These are phyloP conservation scores for Cytospora schulzeri DNA, from an alignment of 2,329 filamentous ascomycete genomes.

Conservation along the genomic window DNA sequence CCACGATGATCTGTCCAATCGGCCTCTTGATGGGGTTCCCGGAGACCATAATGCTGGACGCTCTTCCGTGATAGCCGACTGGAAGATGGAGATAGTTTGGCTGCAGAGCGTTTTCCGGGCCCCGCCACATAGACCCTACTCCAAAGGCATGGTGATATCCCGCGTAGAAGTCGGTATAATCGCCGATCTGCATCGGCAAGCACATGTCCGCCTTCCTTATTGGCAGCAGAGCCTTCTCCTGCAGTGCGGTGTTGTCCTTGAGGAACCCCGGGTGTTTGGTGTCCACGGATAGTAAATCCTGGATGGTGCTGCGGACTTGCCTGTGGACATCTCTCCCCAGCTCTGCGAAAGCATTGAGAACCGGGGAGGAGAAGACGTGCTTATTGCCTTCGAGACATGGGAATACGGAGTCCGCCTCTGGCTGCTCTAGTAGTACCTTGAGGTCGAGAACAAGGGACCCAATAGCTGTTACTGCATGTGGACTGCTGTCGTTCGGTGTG, in stretches of 20 bases:
- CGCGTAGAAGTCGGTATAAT: slow-evolving; percentile 86
- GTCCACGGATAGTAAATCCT: slow-evolving; percentile 63
- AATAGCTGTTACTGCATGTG: slow-evolving; percentile 65
- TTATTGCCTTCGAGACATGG: slow-evolving; percentile 27
- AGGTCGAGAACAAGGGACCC: slow-evolving; percentile 70
- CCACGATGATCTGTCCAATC: slow-evolving; percentile 70
- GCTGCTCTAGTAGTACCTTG: slow-evolving; percentile 57
- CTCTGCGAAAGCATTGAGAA: slow-evolving; percentile 64
- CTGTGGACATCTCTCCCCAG: slow-evolving; percentile 69
- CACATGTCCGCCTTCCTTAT: slow-evolving; percentile 64
- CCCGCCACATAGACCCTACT: slow-evolving; percentile 72
- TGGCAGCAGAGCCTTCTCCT: slow-evolving; percentile 60
- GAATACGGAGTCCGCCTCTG: slow-evolving; percentile 54
- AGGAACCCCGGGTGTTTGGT: slow-evolving; percentile 64
- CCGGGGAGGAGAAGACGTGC: slow-evolving; percentile 35
- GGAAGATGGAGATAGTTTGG: slow-evolving; percentile 82
- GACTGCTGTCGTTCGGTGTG: slow-evolving; percentile 46
- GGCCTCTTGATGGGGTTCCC: slow-evolving; percentile 74
- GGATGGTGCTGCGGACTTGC: slow-evolving; percentile 69
- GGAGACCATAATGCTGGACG: slow-evolving; percentile 74
- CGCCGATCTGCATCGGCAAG: slow-evolving; percentile 75
- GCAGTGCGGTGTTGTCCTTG: slow-evolving; percentile 61
- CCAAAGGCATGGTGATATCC: slow-evolving; percentile 74
- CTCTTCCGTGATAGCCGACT: slow-evolving; percentile 79
- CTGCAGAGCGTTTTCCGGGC: slow-evolving; percentile 71